Evolutionary conservation across 768 basidiomycete genomes (phyloP).

Genomic region (Gymnopilus dilepis): DNA sequence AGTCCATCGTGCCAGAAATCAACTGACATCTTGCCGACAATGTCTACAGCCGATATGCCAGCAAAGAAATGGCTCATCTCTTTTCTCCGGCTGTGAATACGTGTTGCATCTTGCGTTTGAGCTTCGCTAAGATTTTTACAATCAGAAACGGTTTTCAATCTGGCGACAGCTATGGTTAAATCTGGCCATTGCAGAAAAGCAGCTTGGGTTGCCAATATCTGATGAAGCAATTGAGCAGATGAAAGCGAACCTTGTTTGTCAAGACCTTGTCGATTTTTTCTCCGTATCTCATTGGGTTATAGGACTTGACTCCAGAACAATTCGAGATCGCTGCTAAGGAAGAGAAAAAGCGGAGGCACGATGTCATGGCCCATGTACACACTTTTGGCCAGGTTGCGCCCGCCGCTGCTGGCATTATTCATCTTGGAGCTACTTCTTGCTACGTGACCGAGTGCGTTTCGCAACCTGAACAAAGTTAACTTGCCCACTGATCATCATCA

Average conservation of each 20-base stretch:
- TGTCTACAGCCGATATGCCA: slow-evolving; percentile 87
- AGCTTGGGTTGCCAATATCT: slow-evolving; percentile 88
- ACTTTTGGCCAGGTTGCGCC: slow-evolving; percentile 95
- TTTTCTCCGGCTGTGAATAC: slow-evolving; percentile 88
- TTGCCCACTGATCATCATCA: slow-evolving; percentile 32
- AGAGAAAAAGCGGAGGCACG: slow-evolving; percentile 97
- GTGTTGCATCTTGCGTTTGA: background rate
- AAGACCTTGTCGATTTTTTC: background rate
- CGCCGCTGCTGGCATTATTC: slow-evolving; percentile 94
- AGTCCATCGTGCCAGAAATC: slow-evolving; percentile 7
- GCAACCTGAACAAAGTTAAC: background rate
- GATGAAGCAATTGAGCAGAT: slow-evolving; percentile 95
- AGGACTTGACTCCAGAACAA: slow-evolving; percentile 88
- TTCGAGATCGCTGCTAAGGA: slow-evolving; percentile 91
- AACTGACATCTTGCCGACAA: background rate
- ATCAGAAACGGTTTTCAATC: slow-evolving; percentile 90
- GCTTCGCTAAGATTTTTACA: background rate
- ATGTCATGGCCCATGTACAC: slow-evolving; percentile 99
- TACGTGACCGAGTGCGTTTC: slow-evolving; percentile 94
- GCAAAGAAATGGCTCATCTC: slow-evolving; percentile 96
- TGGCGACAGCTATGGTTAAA: slow-evolving; percentile 97
- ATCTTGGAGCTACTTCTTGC: slow-evolving; percentile 96
- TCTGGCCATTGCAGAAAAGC: slow-evolving; percentile 95
- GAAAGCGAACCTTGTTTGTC: slow-evolving; percentile 79
- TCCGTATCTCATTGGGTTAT: background rate